These are phyloP conservation scores for Dictyostelium capitatum DNA, from an alignment of 78 protist species.

Conservation along the genomic window DNA sequence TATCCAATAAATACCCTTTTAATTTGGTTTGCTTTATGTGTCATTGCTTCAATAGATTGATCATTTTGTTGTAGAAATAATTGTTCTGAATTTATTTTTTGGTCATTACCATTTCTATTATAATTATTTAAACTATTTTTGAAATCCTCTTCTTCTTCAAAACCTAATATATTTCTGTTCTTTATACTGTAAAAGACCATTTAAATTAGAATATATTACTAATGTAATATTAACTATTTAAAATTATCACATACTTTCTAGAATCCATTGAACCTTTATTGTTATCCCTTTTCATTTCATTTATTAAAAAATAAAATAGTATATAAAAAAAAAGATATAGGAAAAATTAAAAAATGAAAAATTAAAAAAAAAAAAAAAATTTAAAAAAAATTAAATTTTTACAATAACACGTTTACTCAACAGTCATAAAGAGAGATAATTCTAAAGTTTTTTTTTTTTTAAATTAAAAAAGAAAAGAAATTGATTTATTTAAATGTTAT, in stretches of 20 bases:
- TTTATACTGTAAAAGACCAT: background rate
- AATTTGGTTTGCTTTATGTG: constrained; percentile 25
- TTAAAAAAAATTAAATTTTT: background rate
- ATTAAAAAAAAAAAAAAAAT: background rate
- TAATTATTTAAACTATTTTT: constrained; percentile 17
- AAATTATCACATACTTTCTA: constrained; percentile 21
- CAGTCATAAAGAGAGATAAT: background rate
- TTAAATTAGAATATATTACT: background rate
- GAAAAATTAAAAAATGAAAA: background rate
- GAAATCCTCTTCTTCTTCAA: constrained; percentile 36
- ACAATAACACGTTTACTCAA: background rate
- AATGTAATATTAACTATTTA: no score
- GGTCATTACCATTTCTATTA: constrained; percentile 2
- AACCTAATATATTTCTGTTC: constrained; percentile 69
- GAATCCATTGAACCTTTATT: constrained; percentile 18
- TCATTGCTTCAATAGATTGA: constrained; percentile 19
- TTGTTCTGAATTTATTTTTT: constrained; percentile 56
- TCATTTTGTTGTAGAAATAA: constrained; percentile 59
- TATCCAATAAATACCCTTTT: constrained; percentile 39
- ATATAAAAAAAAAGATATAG: background rate
- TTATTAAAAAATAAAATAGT: background rate
- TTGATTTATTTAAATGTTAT: background rate
- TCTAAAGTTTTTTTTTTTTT: background rate
- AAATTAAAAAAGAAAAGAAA: background rate
- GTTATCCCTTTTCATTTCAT: constrained; percentile 27